Evolutionary conservation across 768 basidiomycete species (phyloP).

Genomic region (Chalciporus pseudorubinellus): DNA sequence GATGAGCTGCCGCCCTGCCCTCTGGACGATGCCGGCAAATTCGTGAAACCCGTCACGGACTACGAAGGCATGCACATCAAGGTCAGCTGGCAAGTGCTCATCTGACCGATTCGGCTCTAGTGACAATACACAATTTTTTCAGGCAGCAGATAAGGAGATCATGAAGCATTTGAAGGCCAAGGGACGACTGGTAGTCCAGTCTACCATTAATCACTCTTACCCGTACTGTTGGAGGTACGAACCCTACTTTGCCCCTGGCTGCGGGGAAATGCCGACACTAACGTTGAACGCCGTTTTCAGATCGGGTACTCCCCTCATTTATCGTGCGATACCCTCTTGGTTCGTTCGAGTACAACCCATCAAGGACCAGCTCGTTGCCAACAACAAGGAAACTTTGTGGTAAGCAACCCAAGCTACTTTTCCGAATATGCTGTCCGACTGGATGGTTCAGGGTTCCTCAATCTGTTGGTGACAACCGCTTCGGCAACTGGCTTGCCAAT

Average conservation of each 20-base stretch:
- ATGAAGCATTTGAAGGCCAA: constrained; percentile 86
- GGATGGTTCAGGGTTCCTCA: constrained; percentile 77
- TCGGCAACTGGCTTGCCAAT: constrained; percentile 96
- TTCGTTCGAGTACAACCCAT: constrained; percentile 87
- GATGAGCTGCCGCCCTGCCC: constrained; percentile 98
- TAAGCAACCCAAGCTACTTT: constrained; percentile 28
- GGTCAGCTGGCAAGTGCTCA: constrained; percentile 40
- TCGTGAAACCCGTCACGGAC: constrained; percentile 87
- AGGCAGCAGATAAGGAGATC: constrained; percentile 94
- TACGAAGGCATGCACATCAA: constrained; percentile 89
- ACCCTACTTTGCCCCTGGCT: too few relatives aligned
- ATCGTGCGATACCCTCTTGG: constrained; percentile 95
- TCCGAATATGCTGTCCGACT: background rate
- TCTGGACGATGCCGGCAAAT: constrained; percentile 84
- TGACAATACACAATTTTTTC: constrained; percentile 1
- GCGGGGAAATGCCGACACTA: too few relatives aligned
- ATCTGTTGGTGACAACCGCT: constrained; percentile 84
- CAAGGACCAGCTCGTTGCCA: constrained; percentile 81
- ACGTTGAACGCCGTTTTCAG: constrained; percentile 36
- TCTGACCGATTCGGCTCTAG: background rate
- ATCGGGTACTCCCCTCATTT: constrained; percentile 92
- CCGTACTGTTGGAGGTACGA: constrained; percentile 94
- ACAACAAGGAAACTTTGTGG: constrained; percentile 92
- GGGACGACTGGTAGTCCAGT: constrained; percentile 84
- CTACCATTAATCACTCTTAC: constrained; percentile 85